phyloP scores from a whole-genome alignment of 2,329 filamentous ascomycete genomes.

The Alternaria brassicae region DNA sequence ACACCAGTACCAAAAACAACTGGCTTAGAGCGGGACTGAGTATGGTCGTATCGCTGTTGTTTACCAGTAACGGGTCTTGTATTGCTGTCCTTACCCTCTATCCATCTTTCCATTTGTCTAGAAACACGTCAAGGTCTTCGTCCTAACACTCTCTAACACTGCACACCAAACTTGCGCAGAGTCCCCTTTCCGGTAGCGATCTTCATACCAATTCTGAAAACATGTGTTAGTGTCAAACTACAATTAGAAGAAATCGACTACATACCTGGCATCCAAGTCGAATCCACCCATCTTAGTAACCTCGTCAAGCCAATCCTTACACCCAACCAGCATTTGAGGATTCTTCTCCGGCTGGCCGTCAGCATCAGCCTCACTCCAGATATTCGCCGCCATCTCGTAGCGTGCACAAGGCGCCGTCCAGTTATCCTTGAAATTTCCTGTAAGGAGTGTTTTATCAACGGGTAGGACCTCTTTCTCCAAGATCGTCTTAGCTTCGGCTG shows the following conservation, averaged over 20 bases:
- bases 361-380: conserved; percentile 71
- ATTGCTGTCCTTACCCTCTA: neutral
- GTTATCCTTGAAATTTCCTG: conserved; percentile 69
- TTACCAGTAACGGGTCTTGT: neutral
- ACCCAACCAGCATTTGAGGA: conserved; percentile 63
- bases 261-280: conserved; percentile 71
- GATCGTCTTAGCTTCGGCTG: conserved; percentile 69
- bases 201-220: conserved; percentile 68
- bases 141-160: conserved; percentile 7
- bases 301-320: conserved; percentile 69
- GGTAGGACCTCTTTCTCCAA: conserved; percentile 69
- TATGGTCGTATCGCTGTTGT: neutral
- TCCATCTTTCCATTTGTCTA: neutral
- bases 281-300: conserved; percentile 75
- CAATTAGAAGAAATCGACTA: neutral
- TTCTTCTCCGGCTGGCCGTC: conserved; percentile 47
- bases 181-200: conserved; percentile 74
- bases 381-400: conserved; percentile 84
- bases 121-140: too few relatives aligned
- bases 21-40: neutral
- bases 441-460: conserved; percentile 63
- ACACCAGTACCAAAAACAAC: neutral
- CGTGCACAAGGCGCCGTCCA: conserved; percentile 76
- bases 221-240: conserved; percentile 8
- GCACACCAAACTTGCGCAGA: conserved; percentile 52